Evolutionary conservation across 495 filamentous ascomycete species (phyloP), one percentile per base, ranked within the genome.

Genomic region (Tetracladium marchalianum): DNA sequence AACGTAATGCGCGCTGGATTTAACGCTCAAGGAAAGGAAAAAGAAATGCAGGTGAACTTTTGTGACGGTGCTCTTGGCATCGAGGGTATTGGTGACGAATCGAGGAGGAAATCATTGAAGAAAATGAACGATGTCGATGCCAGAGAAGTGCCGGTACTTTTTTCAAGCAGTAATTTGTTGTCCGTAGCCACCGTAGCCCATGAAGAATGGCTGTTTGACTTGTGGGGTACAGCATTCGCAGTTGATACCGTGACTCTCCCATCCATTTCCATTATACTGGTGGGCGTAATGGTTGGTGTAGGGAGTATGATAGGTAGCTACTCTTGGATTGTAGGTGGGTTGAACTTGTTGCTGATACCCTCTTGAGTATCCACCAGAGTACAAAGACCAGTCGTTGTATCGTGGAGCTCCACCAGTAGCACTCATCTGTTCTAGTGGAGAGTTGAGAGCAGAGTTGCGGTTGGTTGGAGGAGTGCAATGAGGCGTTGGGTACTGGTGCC

Each of bases 1-100:
- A 55, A 55, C 52, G 56, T 58, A 55, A 55, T 52, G 55, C 49
- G 55, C 52, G 56, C 56, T 51, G 49, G 18, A 47, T 46, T n/a
- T 24, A 44, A 52, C 46, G 52, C 49, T 53, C 18, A 37, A 52
- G 49, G 47, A 53, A 37, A 52, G 49, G 47, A 27, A 27, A 53
- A 44, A 16, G 22, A 18, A 54, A 58, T 41, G 52, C 55, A 58
- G 50, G 41, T 27, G 44, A 55, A 58, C 51, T 54, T 58, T 58
- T 58, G 39, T 49, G 36, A 42, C 40, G 42, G 32, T 58, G 50
- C 56, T 36, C 56, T 53, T 46, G 56, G 52, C 52, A 52, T 55
- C 52, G 43, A 37, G 47, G 44, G 43, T 44, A 49, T 51, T 46
- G 38, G 36, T 39, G 46, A 49, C 37, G 38, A 39, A 22, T 31